phyloP scores from a whole-genome alignment of 768 basidiomycete species.

The Termitomyces heimii region DNA sequence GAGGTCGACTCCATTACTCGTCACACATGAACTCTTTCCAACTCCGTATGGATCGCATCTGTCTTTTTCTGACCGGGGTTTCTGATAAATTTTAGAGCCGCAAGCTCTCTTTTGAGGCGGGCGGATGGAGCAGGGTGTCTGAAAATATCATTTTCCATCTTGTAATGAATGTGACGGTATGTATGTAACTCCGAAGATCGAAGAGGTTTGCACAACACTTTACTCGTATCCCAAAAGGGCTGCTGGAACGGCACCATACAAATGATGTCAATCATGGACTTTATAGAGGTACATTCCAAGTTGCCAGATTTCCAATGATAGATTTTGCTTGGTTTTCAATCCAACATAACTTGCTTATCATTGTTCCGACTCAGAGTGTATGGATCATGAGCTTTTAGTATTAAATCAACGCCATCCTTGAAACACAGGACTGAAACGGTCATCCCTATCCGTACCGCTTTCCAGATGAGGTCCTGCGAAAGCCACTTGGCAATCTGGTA shows the following conservation, averaged over 20 bases:
- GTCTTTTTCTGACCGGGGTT: neutral
- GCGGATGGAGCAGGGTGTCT: neutral
- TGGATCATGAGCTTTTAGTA: neutral
- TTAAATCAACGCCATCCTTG: too few species aligned
- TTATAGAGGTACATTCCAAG: neutral
- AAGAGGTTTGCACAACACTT: neutral
- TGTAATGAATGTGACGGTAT: neutral
- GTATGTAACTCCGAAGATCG: neutral
- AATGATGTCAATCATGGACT: neutral
- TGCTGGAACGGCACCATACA: neutral
- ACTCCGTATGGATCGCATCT: neutral
- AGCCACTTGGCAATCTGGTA: neutral
- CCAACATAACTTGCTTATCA: neutral
- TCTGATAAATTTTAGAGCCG: neutral
- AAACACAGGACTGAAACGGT: neutral
- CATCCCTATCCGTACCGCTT: neutral
- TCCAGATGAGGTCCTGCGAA: neutral
- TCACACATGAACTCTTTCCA: neutral
- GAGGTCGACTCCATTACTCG: slow-evolving; percentile 13
- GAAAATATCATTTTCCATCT: neutral
- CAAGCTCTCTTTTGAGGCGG: too few species aligned
- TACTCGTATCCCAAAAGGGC: neutral
- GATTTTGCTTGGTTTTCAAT: neutral
- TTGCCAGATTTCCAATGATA: neutral
- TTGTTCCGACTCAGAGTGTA: neutral